These are phyloP conservation scores for Acanthamoeba culbertsoni DNA, from an alignment of 208 protist species.

Conservation along the genomic window DNA sequence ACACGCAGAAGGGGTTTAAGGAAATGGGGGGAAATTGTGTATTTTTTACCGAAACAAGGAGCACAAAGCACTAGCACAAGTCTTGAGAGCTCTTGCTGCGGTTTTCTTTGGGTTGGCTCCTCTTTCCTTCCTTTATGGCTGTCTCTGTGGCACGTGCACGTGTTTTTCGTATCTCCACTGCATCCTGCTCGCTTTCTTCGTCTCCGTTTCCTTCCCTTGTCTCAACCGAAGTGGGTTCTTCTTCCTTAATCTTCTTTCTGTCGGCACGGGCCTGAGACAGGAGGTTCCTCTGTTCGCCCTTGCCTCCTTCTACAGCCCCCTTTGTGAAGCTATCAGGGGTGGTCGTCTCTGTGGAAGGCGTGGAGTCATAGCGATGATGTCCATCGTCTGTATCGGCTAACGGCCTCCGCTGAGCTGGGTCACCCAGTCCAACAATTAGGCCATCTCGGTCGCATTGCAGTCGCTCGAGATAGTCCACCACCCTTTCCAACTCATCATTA, in stretches of 20 bases:
- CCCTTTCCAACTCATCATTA: neutral
- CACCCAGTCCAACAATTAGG: neutral
- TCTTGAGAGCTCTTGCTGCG: too few species aligned
- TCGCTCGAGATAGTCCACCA: neutral
- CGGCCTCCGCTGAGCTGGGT: neutral
- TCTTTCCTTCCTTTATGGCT: neutral
- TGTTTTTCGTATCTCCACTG: neutral
- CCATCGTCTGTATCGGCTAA: neutral
- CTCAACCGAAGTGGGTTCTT: neutral
- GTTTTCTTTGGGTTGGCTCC: neutral
- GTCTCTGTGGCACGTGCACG: neutral
- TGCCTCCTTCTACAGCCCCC: neutral
- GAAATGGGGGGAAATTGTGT: too few species aligned
- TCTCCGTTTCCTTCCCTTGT: neutral
- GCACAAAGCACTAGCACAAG: too few species aligned
- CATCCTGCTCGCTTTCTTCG: neutral
- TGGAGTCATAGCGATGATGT: neutral
- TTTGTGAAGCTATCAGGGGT: neutral
- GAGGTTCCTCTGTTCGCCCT: neutral
- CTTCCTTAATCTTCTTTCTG: neutral
- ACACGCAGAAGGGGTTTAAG: too few species aligned
- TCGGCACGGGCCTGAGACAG: neutral
- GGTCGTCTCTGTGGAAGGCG: neutral
- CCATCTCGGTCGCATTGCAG: neutral
- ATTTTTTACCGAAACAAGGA: too few species aligned